These are phyloP conservation scores for Asclepias syriaca DNA, from an alignment of 257 asterid genomes.

Conservation along the genomic window DNA sequence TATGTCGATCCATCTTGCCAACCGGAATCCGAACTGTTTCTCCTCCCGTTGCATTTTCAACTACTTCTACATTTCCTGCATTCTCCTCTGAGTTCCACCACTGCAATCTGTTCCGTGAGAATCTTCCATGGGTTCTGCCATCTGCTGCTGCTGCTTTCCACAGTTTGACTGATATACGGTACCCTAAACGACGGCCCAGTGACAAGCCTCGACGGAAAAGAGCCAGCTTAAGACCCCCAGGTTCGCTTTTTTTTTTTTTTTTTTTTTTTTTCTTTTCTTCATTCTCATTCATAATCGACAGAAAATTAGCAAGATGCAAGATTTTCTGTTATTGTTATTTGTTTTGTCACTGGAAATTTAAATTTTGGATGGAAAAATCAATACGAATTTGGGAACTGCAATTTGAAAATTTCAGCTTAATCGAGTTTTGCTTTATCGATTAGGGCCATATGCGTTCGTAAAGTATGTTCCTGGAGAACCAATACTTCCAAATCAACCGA, in stretches of 20 bases:
- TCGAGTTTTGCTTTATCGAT: not conserved
- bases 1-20: conserved; percentile 36
- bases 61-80: conserved; percentile 20
- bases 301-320: not conserved
- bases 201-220: conserved; percentile 62
- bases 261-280: too few species aligned
- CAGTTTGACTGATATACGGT: conserved; percentile 67
- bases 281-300: not conserved
- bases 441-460: conserved; percentile 80
- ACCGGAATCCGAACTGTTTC: conserved; percentile 23
- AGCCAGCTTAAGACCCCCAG: conserved; percentile 61
- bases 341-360: not conserved
- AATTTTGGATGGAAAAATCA: not conserved
- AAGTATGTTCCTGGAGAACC: conserved; percentile 65
- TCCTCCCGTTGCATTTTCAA: conserved; percentile 14
- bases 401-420: not conserved
- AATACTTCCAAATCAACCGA: conserved; percentile 62
- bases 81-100: conserved; percentile 24
- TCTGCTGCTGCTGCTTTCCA: conserved; percentile 47
- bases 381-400: not conserved
- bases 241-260: conserved; percentile 19
- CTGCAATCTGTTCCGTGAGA: conserved; percentile 36
- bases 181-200: conserved; percentile 59
- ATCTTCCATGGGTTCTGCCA: conserved; percentile 42
- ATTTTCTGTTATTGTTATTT: not conserved